Base-by-base conservation (phyloP, 495 filamentous ascomycete genomes). In the Oleoguttula mirabilis region DNA sequence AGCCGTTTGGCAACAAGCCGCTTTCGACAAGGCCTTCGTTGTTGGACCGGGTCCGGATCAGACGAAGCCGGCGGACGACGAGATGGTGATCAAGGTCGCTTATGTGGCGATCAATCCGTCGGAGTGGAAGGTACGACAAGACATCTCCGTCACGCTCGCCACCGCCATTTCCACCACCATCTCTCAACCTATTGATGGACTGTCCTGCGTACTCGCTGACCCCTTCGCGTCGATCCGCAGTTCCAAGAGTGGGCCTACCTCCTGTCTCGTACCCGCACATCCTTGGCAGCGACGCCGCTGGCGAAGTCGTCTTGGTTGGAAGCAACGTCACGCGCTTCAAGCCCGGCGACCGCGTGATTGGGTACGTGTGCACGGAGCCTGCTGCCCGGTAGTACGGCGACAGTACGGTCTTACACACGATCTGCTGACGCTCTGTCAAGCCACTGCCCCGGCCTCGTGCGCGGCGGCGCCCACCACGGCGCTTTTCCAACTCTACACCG, bases 281-380 rank as follows among this genome's bases (percentile, higher is more conserved):
- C 16, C 46, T 36, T 3, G 46, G 46, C 15, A 5, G 25, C 10
- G 46, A 49, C 21, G 43, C 37, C 16, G 46, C 46, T 10, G 46
- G 46, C 12, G 46, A 49, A 38, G 42, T 49, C 4, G 16, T 47
- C 15, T 23, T 15, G 17, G 30, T 49, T n/a, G 44, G 44, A 30
- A 41, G 39, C 22, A 51, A 42, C 7, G 64, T 64, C 6, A 21
- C 45, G 2, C 47, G 57, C 23, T 62, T 68, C 44, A 59, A 58
- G 38, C 57, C 57, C 22, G 66, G 63, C 6, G 61, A 68, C 45
- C 64, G 66, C 25, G 65, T 70, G 19, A 51, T 64, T 34, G 66
- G 25, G 25, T 28, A 28, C 25, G 25, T 7, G 7, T 7, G 25
- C 7, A 28, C 25, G 25, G 7, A 28, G 7, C 7, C 25, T 28